Evolutionary conservation across 192 early-diverging fungal genomes (phyloP).

Genomic region (Neocallimastix lanati): DNA sequence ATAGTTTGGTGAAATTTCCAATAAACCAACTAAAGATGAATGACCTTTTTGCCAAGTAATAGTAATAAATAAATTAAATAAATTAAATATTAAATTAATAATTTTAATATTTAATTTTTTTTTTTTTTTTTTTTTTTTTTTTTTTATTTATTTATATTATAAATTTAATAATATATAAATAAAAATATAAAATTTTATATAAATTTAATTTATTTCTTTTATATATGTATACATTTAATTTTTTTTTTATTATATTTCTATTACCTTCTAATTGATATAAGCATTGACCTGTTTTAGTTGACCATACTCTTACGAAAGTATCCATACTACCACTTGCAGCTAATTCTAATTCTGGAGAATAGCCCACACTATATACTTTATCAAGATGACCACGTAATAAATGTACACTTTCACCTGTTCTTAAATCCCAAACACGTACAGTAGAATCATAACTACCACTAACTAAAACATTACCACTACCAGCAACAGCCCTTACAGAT

Average conservation of each 20-base stretch:
- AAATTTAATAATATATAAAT: too few species aligned
- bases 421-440: conserved; percentile 80
- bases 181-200: too few species aligned
- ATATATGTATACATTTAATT: too few species aligned
- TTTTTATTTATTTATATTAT: conserved; percentile 21
- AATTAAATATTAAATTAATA: too few species aligned
- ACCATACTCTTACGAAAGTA: conserved; percentile 82
- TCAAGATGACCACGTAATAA: conserved; percentile 68
- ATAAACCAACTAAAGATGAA: conserved; percentile 77
- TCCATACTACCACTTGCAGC: conserved; percentile 93
- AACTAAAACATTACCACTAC: conserved; percentile 63
- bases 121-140: conserved; percentile 2
- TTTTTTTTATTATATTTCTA: background rate
- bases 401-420: conserved; percentile 46
- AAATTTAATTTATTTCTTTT: too few species aligned
- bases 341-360: conserved; percentile 59
- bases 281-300: conserved; percentile 58
- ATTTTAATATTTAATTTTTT: too few species aligned
- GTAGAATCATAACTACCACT: conserved; percentile 83
- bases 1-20: conserved; percentile 65
- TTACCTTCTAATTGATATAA: conserved; percentile 53
- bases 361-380: conserved; percentile 89
- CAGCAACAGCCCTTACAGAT: conserved; percentile 86
- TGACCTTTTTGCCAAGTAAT: conserved; percentile 72
- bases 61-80: too few species aligned